Evolutionary conservation across 768 basidiomycete genomes (phyloP), one percentile per base, ranked within the genome.

Genomic region (Panus rudis): DNA sequence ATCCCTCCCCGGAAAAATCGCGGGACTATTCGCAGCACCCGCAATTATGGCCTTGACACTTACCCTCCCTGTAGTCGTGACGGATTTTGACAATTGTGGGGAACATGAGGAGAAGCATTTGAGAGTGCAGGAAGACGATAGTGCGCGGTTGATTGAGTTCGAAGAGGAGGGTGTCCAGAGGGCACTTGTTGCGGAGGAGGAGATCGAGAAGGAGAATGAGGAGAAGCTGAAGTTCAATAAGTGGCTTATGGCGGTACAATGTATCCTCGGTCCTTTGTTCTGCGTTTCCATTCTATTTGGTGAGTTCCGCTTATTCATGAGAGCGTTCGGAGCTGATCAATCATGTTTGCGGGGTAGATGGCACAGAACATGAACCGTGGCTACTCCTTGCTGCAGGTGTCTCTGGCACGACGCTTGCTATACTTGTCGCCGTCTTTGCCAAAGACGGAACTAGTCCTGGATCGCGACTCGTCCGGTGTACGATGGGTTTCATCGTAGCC

Each of bases 1-100:
- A 62, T 80, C 81, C 14, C 51, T 81, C 39, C 52, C 84, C 10
- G 84, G 83, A 1, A 79, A 79, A 63, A 65, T 88, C 23, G 84
- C 86, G 0, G 77, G 82, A 0, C 51, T 94, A 20, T 73, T 96
- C 43, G 90, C 92, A 3, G 79, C 84, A 0, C 94, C 94, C 2
- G 90, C 92, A 2, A 80, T 99, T 2, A 67, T 96, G 61, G 69
- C 72, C 3, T 66, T 99, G 38, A 97, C 93, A 0, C 50, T 98
- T 16, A 97, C 94, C 0, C 67, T 98, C 8, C 92, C 92, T 4
- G 93, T 99, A 11, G 90, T 93, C 14, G 76, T 87, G 22, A 79
- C 71, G 8, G 73, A 77, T 3, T 79, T 79, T 52, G 57, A 63
- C 5, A 52, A 46, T 33, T 37, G 43, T 2, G 46, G 49, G 19